Evolutionary conservation across 73 alveolate genomes (phyloP).

Genomic region (Paramecium bursaria): DNA sequence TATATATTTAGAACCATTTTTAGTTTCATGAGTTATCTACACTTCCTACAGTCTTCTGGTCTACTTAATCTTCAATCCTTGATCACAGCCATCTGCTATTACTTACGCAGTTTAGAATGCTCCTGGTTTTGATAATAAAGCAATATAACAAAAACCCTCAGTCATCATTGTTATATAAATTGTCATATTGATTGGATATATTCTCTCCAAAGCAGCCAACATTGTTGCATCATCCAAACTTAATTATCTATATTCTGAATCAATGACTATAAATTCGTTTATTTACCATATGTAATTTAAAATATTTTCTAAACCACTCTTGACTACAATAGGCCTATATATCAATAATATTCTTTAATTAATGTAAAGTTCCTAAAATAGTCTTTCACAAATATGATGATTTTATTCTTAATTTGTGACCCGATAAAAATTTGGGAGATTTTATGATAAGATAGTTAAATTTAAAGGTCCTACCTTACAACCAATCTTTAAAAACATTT

Average conservation of each 20-base stretch:
- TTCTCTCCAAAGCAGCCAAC: slow-evolving; percentile 17
- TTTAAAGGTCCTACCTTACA: slow-evolving; percentile 16
- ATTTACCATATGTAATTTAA: slow-evolving; percentile 21
- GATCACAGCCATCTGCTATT: slow-evolving; percentile 38
- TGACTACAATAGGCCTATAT: slow-evolving; percentile 39
- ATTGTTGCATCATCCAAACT: slow-evolving; percentile 7
- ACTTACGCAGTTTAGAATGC: slow-evolving; percentile 39
- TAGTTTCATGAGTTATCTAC: slow-evolving; percentile 1
- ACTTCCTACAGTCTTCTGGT: slow-evolving; percentile 31
- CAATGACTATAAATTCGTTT: slow-evolving; percentile 15
- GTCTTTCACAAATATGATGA: neutral
- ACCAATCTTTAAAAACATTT: slow-evolving; percentile 7
- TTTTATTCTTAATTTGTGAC: slow-evolving; percentile 1
- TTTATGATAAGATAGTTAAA: slow-evolving; percentile 31
- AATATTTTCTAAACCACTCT: slow-evolving; percentile 8
- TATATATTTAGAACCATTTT: slow-evolving; percentile 9
- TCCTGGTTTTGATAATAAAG: slow-evolving; percentile 39
- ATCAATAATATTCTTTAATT: slow-evolving; percentile 39
- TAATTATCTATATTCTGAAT: neutral
- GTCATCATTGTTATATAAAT: slow-evolving; percentile 61
- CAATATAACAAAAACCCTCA: slow-evolving; percentile 37
- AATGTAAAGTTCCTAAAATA: slow-evolving; percentile 17
- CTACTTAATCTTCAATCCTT: slow-evolving; percentile 45
- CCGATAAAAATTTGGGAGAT: slow-evolving; percentile 15
- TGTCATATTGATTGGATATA: slow-evolving; percentile 33